Base-by-base conservation (phyloP, 139 green algal species). In the Chlorella sp. region DNA sequence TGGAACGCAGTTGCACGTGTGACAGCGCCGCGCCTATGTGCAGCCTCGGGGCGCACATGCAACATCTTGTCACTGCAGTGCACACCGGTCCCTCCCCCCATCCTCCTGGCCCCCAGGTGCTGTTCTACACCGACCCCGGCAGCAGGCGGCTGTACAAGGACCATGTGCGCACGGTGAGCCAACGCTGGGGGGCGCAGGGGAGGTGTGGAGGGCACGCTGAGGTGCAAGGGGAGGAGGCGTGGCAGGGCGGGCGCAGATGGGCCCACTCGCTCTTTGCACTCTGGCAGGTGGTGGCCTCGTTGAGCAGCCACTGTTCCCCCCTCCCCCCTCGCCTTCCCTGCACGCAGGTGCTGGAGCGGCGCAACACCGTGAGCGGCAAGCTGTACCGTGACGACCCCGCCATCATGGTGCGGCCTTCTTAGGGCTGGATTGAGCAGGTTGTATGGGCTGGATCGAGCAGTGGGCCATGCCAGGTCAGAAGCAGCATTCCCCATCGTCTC, bases 361-460 rank as follows among this genome's bases (percentile, higher is more conserved):
- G 51, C 36, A 95, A 93, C 84, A 86, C 67, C 3, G 26, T 91
- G 36, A 95, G 54, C n/a, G 89, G 92, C 24, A 38, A 60, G 34
- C 24, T 72, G 26, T 94, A 95, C 89, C 73, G 68, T 4, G 84
- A 93, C 54, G 95, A 98, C 80, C 95, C 95, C 48, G 93, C 95
- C 84, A 96, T 98, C 83, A 82, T 98, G 48, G 73, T 36, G 41
- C 16, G 62, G 62, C 11, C 9, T 7, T 16, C 24, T 17, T 7
- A 9, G 62, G 19, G 62, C 62, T 17, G 62, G 22, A 69, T n/a
- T n/a, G n/a, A n/a, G n/a, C n/a, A n/a, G n/a, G n/a, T n/a, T n/a
- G n/a, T n/a, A n/a, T n/a, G n/a, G n/a, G n/a, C n/a, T n/a, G n/a
- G n/a, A n/a, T n/a, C n/a, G n/a, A n/a, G n/a, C n/a, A n/a, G n/a